These are phyloP conservation scores for Eucalyptus regnans DNA, from an alignment of 345 rosid genomes.

Conservation along the genomic window DNA sequence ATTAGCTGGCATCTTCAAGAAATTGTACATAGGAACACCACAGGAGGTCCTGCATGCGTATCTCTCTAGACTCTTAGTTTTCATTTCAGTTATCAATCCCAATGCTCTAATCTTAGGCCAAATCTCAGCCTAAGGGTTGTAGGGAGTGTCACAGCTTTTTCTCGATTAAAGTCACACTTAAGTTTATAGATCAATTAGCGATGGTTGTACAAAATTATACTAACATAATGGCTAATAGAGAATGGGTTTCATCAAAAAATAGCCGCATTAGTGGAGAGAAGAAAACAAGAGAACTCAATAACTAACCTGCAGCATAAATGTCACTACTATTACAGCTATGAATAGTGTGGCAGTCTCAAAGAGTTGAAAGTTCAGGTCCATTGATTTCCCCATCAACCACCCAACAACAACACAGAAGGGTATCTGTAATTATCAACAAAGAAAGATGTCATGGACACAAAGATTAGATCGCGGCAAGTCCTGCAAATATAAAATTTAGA, in stretches of 20 bases:
- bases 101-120: not conserved
- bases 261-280: not conserved
- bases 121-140: not conserved
- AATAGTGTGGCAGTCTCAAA: conserved; percentile 36
- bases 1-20: not conserved
- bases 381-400: conserved; percentile 25
- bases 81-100: not conserved
- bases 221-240: not conserved
- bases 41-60: not conserved
- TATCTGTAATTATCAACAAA: conserved; percentile 12
- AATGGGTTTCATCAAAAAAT: not conserved
- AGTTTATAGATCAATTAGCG: not conserved
- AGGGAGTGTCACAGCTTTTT: not conserved
- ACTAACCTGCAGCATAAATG: conserved; percentile 36
- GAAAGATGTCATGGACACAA: not conserved
- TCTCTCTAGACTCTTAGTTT: not conserved
- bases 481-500: not conserved
- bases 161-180: not conserved
- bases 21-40: not conserved
- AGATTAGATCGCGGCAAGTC: not conserved
- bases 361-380: conserved; percentile 37
- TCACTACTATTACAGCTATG: conserved; percentile 27
- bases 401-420: conserved; percentile 32
- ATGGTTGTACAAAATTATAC: not conserved
- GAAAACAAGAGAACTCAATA: not conserved